Evolutionary conservation across 2,329 filamentous ascomycete genomes (phyloP).

Genomic region (Claviceps monticola): DNA sequence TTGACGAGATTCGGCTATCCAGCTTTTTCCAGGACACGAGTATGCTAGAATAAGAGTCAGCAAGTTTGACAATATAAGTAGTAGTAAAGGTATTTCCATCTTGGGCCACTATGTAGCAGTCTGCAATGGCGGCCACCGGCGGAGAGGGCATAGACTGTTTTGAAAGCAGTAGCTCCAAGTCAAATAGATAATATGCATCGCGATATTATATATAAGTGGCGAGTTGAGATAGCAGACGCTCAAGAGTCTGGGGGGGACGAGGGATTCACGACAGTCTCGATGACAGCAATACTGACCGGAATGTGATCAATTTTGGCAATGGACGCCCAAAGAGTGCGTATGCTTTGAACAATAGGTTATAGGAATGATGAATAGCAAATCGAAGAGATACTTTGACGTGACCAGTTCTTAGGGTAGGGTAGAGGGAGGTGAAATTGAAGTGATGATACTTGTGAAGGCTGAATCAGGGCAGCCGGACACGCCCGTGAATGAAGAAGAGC

Average conservation of each 20-base stretch:
- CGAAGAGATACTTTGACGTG: background rate
- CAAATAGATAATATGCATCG: background rate
- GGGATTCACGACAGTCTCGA: background rate
- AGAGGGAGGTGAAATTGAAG: background rate
- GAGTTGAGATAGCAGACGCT: background rate
- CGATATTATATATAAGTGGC: background rate
- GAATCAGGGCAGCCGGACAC: background rate
- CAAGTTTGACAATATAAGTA: slow-evolving; percentile 6
- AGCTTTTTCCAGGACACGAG: background rate
- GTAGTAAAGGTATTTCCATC: slow-evolving; percentile 4
- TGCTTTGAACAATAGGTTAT: background rate
- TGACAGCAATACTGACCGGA: background rate
- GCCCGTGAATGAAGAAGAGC: background rate
- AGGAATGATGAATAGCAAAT: background rate
- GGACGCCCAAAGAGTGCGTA: background rate
- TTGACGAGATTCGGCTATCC: background rate
- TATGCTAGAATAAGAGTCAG: slow-evolving; percentile 7
- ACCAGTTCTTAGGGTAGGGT: background rate
- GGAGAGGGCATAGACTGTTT: no score
- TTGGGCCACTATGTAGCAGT: background rate
- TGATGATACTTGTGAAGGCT: background rate
- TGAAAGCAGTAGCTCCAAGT: background rate
- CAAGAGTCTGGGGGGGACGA: background rate
- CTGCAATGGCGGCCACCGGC: background rate
- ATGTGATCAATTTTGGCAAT: background rate